Conservation (phyloP, 2,329 filamentous ascomycete species). For the Xylariaceae sp. region DNA sequence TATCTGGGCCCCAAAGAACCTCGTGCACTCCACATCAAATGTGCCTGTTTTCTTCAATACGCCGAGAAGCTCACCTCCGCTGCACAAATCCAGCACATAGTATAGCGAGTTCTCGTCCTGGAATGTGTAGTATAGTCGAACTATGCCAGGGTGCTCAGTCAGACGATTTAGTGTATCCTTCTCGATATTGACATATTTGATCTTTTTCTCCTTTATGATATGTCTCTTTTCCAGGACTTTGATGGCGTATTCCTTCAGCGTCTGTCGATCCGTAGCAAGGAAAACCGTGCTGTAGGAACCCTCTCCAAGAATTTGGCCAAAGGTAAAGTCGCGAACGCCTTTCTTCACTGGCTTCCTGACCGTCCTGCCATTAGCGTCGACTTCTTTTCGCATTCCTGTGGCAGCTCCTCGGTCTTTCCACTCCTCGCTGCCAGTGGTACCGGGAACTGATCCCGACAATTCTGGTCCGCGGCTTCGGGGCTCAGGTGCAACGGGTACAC, state of each 20-base stretch:
- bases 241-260: conserved; percentile 92
- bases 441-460: conserved; percentile 23
- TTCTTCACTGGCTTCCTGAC: conserved; percentile 88
- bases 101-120: conserved; percentile 95
- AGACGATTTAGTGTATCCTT: conserved; percentile 96
- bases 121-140: conserved; percentile 97
- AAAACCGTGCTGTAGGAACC: conserved; percentile 97
- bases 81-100: conserved; percentile 92
- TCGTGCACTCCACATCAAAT: conserved; percentile 91
- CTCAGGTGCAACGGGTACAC: conserved; percentile 39
- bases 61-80: conserved; percentile 85
- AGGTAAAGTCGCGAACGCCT: conserved; percentile 93
- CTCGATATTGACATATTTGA: conserved; percentile 99
- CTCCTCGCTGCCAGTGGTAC: conserved; percentile 71
- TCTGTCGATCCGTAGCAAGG: conserved; percentile 88
- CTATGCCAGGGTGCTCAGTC: conserved; percentile 94
- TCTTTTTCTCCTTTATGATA: conserved; percentile 99
- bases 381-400: conserved; percentile 74
- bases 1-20: conserved; percentile 94
- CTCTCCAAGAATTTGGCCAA: conserved; percentile 86
- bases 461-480: conserved; percentile 37
- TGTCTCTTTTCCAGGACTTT: conserved; percentile 98
- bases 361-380: conserved; percentile 80
- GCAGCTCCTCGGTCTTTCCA: conserved; percentile 97
- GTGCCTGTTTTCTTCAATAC: conserved; percentile 92